Base-by-base conservation (phyloP, 2,329 filamentous ascomycete species). In the Cladosporium colombiae region DNA sequence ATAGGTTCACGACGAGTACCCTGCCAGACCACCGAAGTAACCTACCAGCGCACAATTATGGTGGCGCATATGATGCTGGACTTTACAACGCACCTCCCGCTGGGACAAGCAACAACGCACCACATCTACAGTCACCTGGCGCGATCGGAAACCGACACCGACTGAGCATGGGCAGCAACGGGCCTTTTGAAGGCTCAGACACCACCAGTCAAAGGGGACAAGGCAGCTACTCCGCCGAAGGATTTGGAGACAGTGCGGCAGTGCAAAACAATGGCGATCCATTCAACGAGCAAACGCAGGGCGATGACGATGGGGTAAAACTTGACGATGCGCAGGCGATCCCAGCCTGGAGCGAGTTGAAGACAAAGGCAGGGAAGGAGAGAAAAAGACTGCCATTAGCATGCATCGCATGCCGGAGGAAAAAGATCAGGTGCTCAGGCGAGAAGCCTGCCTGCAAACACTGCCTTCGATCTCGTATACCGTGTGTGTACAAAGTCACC, bases 391-490 rank as follows among this genome's bases (percentile, higher is more conserved):
- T 99, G 37, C 95, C 95, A 2, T 83, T 98, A 62, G 95, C 95
- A 18, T 99, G 95, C 76, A 97, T 98, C 73, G 93, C 93, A 44
- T 99, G 95, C 75, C 88, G 95, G 37, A 86, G 95, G 74, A 99
- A 99, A 82, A 99, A 99, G 82, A 98, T 99, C 69, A 89, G 94
- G 62, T 99, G 95, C 77, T 98, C 94, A 0, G 95, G 95, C 66
- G 95, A 98, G 81, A 98, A 97, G 78, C 95, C 95, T 2, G 92
- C 93, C 0, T 99, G 95, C 83, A 97, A 97, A 78, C 95, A 98
- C 79, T 98, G 95, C 76, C 84, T 96, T 66, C 88, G 93, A 65
- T 96, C 94, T 61, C 88, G 94, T 52, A 96, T 96, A 71, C 94
- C 94, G 1, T 99, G 95, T 76, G 93, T 98, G 5, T 99, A 98